Percentiles rank a stretch among this genome's conserved stretches.
phyloP scores from a whole-genome alignment of 805 yeast species.

The Teunomyces gatunensis region DNA sequence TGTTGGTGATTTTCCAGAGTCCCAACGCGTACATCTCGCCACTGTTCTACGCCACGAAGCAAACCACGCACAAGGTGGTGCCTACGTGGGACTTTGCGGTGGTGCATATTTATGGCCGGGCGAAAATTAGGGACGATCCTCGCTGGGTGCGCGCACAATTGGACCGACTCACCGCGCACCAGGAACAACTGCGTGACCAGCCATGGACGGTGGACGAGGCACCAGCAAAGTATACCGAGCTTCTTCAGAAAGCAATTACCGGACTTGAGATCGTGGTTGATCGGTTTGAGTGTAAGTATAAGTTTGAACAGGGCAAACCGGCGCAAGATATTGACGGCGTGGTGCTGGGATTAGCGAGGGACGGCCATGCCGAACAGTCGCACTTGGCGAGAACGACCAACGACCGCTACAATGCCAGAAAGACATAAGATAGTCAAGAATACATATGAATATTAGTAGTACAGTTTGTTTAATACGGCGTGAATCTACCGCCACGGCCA shows the following conservation, averaged over 20 bases:
- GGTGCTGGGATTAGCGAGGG: slow-evolving; percentile 43
- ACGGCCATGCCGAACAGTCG: slow-evolving; percentile 29
- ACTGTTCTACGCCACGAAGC: slow-evolving; percentile 55
- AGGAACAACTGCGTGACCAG: slow-evolving; percentile 44
- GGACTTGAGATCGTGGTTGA: slow-evolving; percentile 55
- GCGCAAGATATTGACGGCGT: slow-evolving; percentile 51
- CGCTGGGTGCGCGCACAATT: slow-evolving; percentile 48
- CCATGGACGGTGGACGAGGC: slow-evolving; percentile 61
- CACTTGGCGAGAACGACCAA: slow-evolving; percentile 17
- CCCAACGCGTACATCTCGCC: slow-evolving; percentile 56
- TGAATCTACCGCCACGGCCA: slow-evolving; percentile 11
- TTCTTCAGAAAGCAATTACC: slow-evolving; percentile 48
- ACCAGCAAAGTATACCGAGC: slow-evolving; percentile 45
- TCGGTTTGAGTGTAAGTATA: slow-evolving; percentile 50
- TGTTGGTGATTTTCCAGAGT: slow-evolving; percentile 52
- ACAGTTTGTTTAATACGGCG: slow-evolving; percentile 12
- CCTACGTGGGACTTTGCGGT: slow-evolving; percentile 69
- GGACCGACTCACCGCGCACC: slow-evolving; percentile 38
- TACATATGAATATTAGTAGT: background rate
- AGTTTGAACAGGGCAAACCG: slow-evolving; percentile 52
- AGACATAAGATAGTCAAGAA: background rate
- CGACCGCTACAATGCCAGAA: slow-evolving; percentile 4
- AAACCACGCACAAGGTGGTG: slow-evolving; percentile 57
- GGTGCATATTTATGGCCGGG: slow-evolving; percentile 54
- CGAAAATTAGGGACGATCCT: slow-evolving; percentile 42